Evolutionary conservation across 345 rosid genomes (phyloP).

Genomic region (Hibiscus trionum): DNA sequence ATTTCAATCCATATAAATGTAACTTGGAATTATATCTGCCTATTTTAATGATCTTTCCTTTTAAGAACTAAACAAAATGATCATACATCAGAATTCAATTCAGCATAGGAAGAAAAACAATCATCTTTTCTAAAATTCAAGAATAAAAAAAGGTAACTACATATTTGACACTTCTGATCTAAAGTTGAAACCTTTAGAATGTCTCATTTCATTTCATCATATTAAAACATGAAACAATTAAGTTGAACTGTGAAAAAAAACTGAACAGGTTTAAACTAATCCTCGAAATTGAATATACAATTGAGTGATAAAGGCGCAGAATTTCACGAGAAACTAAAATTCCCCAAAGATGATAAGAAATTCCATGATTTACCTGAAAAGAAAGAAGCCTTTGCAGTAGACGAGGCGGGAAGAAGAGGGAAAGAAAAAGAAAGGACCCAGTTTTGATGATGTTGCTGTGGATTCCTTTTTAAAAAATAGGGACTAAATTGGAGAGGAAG

Average conservation of each 20-base stretch:
- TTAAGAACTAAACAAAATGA: background rate
- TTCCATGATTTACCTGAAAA: conserved; percentile 25
- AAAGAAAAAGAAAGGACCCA: too few species aligned
- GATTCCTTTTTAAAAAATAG: too few species aligned
- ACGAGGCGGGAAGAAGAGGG: too few species aligned
- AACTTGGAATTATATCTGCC: background rate
- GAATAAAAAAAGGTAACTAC: too few species aligned
- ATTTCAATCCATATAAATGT: too few species aligned
- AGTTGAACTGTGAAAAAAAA: background rate
- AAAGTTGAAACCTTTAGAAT: background rate
- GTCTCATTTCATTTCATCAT: background rate
- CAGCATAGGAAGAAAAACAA: too few species aligned
- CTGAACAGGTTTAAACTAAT: background rate
- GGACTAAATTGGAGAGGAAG: too few species aligned
- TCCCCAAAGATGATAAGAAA: background rate
- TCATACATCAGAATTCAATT: background rate
- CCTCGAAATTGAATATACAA: background rate
- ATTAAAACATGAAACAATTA: background rate
- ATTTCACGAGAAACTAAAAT: background rate
- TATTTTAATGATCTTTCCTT: background rate
- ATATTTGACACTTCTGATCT: too few species aligned
- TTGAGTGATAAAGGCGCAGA: background rate
- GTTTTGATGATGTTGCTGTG: too few species aligned
- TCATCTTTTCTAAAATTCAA: too few species aligned
- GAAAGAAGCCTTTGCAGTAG: conserved; percentile 29